Evolutionary conservation across 768 basidiomycete species (phyloP).

Genomic region (Termitomyces sp.): DNA sequence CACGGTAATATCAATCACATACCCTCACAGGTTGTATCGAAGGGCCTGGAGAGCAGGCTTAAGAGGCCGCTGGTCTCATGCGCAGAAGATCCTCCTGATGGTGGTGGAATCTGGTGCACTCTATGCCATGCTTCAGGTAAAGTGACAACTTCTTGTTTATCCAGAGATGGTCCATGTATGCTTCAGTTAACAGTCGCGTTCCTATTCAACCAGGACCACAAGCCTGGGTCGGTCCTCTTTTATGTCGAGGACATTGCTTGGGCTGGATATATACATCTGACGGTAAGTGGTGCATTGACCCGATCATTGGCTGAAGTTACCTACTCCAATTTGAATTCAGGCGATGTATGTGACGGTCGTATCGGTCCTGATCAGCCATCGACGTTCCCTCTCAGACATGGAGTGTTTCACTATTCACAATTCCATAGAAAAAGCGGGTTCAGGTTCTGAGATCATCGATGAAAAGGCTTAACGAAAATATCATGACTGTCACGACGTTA

Average conservation of each 20-base stretch:
- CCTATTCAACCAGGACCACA: slow-evolving; percentile 3
- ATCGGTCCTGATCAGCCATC: slow-evolving; percentile 1
- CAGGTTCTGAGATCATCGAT: background rate
- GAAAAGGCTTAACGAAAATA: background rate
- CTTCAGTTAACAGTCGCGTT: background rate
- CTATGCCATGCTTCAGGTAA: slow-evolving; percentile 2
- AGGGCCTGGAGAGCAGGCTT: background rate
- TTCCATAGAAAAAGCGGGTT: background rate
- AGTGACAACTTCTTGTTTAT: background rate
- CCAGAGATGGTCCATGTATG: background rate
- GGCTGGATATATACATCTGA: slow-evolving; percentile 5
- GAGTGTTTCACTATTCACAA: slow-evolving; percentile 3
- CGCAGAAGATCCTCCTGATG: slow-evolving; percentile 3
- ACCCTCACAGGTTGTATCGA: background rate
- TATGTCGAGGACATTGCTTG: background rate
- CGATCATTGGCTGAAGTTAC: background rate
- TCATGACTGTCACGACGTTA: background rate
- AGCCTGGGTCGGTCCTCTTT: background rate
- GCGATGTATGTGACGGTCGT: slow-evolving; percentile 7
- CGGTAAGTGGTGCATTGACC: background rate
- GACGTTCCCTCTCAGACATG: slow-evolving; percentile 5
- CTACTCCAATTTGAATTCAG: background rate
- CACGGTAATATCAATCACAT: background rate
- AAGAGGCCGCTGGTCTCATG: slow-evolving; percentile 4
- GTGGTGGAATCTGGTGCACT: slow-evolving; percentile 5